Evolutionary conservation across 2,329 filamentous ascomycete genomes (phyloP).

Genomic region (Claviceps arundinis): DNA sequence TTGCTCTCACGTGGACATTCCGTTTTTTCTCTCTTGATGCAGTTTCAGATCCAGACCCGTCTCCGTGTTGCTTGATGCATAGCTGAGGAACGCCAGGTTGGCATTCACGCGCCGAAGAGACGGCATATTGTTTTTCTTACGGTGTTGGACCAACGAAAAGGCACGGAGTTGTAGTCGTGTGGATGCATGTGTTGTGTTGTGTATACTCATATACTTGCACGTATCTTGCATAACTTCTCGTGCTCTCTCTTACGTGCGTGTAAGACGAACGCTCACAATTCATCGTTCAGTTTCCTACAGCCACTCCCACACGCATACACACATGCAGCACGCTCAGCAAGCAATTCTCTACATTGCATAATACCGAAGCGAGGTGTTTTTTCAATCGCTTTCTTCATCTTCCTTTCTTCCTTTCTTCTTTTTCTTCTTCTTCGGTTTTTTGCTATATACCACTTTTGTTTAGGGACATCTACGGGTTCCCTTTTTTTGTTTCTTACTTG

Average conservation of each 20-base stretch:
- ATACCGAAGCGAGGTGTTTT: neutral
- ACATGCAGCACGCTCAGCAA: neutral
- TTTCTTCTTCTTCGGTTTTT: neutral
- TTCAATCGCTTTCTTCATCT: no score
- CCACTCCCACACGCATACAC: neutral
- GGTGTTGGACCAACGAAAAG: no score
- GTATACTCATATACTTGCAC: no score
- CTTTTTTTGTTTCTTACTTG: neutral
- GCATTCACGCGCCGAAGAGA: no score
- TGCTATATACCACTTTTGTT: slow-evolving; percentile 4
- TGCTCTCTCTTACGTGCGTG: no score
- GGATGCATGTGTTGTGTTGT: no score
- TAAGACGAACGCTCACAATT: neutral
- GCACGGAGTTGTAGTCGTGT: no score
- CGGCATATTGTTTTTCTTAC: no score
- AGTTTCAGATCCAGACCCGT: no score
- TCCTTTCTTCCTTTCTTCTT: neutral
- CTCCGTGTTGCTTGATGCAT: no score
- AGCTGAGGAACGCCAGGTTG: no score
- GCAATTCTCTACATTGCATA: neutral
- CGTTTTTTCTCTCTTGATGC: neutral
- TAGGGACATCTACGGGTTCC: neutral
- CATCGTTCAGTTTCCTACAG: neutral
- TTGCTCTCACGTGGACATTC: neutral
- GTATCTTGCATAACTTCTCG: no score